phyloP scores from a whole-genome alignment of 306 rosid species.

The Hylodesmum podocarpum region DNA sequence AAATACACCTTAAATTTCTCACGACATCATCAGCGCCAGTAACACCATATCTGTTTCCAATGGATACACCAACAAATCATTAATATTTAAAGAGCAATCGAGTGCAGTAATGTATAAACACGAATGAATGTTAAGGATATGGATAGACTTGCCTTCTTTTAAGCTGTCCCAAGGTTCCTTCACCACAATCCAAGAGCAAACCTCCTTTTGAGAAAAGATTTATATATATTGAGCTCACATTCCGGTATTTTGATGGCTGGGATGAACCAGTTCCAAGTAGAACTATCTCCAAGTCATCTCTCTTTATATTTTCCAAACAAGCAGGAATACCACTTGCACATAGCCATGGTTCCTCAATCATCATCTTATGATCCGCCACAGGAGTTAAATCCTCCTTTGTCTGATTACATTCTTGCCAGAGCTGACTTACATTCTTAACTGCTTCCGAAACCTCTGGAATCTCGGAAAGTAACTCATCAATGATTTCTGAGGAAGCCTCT shows the following conservation, averaged over 20 bases:
- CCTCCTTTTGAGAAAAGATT: slow-evolving; percentile 87
- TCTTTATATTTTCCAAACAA: slow-evolving; percentile 76
- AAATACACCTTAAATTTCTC: slow-evolving; percentile 67
- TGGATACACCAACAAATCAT: slow-evolving; percentile 26
- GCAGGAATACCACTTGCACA: slow-evolving; percentile 56
- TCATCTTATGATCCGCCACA: slow-evolving; percentile 28
- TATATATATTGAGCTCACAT: slow-evolving; percentile 81
- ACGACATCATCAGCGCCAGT: slow-evolving; percentile 76
- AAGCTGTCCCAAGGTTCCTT: slow-evolving; percentile 93
- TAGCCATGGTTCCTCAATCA: slow-evolving; percentile 86
- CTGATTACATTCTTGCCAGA: slow-evolving; percentile 52
- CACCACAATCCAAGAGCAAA: slow-evolving; percentile 88
- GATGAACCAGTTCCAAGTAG: slow-evolving; percentile 98
- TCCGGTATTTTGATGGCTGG: slow-evolving; percentile 94
- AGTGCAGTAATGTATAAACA: neutral
- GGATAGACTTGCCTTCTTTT: slow-evolving; percentile 67
- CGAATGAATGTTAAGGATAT: slow-evolving; percentile 4
- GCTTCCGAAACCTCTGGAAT: slow-evolving; percentile 85
- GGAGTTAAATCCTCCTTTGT: slow-evolving; percentile 39
- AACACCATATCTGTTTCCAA: slow-evolving; percentile 75
- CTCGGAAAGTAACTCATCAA: slow-evolving; percentile 64
- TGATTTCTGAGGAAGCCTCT: slow-evolving; percentile 49
- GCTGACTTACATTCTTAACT: slow-evolving; percentile 59
- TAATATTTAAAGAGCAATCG: slow-evolving; percentile 27
- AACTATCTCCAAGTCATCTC: slow-evolving; percentile 94